These are phyloP conservation scores for Alnus glutinosa DNA, from an alignment of 306 rosid species.

Conservation along the genomic window DNA sequence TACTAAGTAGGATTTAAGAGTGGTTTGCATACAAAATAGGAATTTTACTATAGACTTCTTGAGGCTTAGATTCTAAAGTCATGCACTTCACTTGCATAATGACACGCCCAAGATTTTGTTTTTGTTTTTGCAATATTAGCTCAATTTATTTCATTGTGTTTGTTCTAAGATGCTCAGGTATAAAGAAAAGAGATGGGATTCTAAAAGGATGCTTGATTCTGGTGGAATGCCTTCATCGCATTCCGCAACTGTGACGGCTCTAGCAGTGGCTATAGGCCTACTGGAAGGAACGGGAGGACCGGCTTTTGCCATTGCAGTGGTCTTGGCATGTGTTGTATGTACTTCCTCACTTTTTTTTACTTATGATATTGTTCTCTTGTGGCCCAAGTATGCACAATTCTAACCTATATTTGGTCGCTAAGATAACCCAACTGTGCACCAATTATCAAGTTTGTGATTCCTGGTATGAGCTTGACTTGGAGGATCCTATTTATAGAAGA, in stretches of 20 bases:
- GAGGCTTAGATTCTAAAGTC: neutral
- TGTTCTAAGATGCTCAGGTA: constrained; percentile 65
- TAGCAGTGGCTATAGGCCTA: constrained; percentile 65
- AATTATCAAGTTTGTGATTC: neutral
- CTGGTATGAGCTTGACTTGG: neutral
- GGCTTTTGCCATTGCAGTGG: constrained; percentile 71
- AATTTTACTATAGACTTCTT: neutral
- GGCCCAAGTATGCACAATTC: neutral
- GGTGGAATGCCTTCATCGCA: constrained; percentile 97
- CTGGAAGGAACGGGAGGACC: constrained; percentile 77
- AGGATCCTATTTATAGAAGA: constrained; percentile 14
- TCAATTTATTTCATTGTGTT: constrained; percentile 23
- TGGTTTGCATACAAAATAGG: neutral
- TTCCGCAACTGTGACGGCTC: constrained; percentile 81
- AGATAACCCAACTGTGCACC: neutral
- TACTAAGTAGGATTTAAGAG: neutral
- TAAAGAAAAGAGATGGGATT: constrained; percentile 90
- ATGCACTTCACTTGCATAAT: constrained; percentile 4
- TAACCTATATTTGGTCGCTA: neutral
- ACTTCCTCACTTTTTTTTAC: neutral
- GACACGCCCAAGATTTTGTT: neutral
- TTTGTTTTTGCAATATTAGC: constrained; percentile 14
- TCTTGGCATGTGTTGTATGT: constrained; percentile 81
- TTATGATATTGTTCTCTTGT: neutral
- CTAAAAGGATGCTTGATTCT: constrained; percentile 79